Evolutionary conservation across 495 filamentous ascomycete genomes (phyloP), one percentile per base, ranked within the genome.

Genomic region (Hypomontagnella submonticulosa): DNA sequence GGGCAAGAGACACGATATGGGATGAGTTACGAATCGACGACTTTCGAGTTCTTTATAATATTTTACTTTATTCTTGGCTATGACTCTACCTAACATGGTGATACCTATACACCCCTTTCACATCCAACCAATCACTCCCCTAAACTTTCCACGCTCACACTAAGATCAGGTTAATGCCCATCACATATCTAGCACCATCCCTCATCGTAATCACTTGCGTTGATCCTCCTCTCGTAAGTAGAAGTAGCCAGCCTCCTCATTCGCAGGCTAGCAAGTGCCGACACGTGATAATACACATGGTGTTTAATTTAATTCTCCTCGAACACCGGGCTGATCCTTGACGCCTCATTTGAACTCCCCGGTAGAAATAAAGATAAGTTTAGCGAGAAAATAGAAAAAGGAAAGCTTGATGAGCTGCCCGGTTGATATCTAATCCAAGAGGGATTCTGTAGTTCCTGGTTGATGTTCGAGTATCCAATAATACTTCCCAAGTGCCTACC

Each of bases 21-120:
- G 2, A 27, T 27, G 23, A 27, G 23, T 27, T 27, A 27, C 23
- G 23, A 6, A 27, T 27, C 6, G 23, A 27, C 6, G 23, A 16
- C 16, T 43, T 8, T 5, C 13, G n/a, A 27, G n/a, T 44, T 23
- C 10, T 52, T 57, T 51, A 48, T 57, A 54, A 48, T 37, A 42
- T 67, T 67, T 61, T 67, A 67, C 57, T 67, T 55, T 46, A 67
- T 67, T 67, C 33, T 62, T 40, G 12, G 61, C 56, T 57, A 67
- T 46, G n/a, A 52, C 27, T 66, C 57, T 62, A 57, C 57, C 64
- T 58, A 61, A 67, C 40, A 46, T 23, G 51, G 64, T 47, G 52
- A 46, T 62, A 53, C 64, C 64, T 67, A 43, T 67, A 61, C 64
- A 67, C 52, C 60, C 12, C 53, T 18, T 61, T 13, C 46, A 20